These are phyloP conservation scores for Lecanicillium sp. DNA, from an alignment of 2,329 filamentous ascomycete genomes.

Conservation along the genomic window DNA sequence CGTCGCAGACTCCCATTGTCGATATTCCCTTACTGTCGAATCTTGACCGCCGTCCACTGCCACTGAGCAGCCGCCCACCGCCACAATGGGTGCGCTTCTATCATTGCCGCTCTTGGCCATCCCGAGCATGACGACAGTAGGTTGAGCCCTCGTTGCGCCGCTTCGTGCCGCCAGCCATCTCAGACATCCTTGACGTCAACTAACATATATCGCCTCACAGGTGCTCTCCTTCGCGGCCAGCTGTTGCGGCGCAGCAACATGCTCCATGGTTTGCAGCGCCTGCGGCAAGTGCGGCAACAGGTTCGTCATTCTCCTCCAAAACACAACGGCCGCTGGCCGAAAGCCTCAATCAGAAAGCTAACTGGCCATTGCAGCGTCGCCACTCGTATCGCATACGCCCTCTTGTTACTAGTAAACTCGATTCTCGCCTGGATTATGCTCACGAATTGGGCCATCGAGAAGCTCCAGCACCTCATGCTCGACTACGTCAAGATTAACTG, in stretches of 20 bases:
- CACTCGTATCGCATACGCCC: slow-evolving; percentile 91
- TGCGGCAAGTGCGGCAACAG: slow-evolving; percentile 97
- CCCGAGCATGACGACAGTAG: slow-evolving; percentile 77
- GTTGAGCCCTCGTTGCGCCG: slow-evolving; percentile 24
- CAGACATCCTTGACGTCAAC: too few relatives aligned
- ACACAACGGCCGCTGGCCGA: too few relatives aligned
- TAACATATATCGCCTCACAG: slow-evolving; percentile 32
- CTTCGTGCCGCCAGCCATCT: too few relatives aligned
- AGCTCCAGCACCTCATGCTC: slow-evolving; percentile 82
- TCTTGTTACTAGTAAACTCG: slow-evolving; percentile 92
- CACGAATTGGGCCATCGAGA: slow-evolving; percentile 96
- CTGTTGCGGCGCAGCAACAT: slow-evolving; percentile 94
- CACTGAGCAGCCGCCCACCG: neutral
- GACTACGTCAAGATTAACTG: slow-evolving; percentile 96
- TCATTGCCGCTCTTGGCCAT: slow-evolving; percentile 85
- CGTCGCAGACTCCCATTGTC: too few relatives aligned
- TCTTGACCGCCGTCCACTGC: neutral
- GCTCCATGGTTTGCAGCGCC: slow-evolving; percentile 88
- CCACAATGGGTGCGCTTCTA: slow-evolving; percentile 77
- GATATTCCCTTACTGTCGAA: neutral
- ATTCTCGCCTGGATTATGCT: slow-evolving; percentile 99
- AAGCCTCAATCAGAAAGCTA: slow-evolving; percentile 10
- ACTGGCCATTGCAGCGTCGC: slow-evolving; percentile 60
- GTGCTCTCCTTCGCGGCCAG: slow-evolving; percentile 73
- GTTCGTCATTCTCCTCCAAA: slow-evolving; percentile 34